Evolutionary conservation across 2,329 filamentous ascomycete species (phyloP).

Genomic region (Scytalidium sp.): DNA sequence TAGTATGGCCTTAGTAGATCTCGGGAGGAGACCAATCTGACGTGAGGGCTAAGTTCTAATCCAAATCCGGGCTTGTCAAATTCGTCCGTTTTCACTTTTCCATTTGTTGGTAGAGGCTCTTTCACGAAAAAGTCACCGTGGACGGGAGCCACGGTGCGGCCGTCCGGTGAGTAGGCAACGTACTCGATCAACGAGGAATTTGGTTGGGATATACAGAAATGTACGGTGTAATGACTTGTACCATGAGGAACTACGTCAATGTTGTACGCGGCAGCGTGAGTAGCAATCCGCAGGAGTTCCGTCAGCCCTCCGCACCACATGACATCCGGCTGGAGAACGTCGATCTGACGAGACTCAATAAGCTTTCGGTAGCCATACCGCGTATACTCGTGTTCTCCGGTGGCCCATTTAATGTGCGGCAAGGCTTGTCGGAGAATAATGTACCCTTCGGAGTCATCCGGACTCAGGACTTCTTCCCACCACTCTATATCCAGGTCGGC

Average conservation of each 20-base stretch:
- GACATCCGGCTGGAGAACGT: conserved; percentile 93
- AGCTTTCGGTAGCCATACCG: conserved; percentile 93
- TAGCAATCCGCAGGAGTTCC: conserved; percentile 83
- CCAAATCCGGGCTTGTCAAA: conserved; percentile 91
- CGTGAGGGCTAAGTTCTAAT: conserved; percentile 75
- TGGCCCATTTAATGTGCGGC: conserved; percentile 89
- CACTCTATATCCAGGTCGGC: conserved; percentile 87
- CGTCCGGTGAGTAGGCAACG: conserved; percentile 87
- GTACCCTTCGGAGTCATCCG: conserved; percentile 90
- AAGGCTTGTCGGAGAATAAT: conserved; percentile 87
- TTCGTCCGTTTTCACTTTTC: conserved; percentile 73
- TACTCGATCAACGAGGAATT: conserved; percentile 97
- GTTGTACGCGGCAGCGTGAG: conserved; percentile 89
- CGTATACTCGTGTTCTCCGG: conserved; percentile 93
- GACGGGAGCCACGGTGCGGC: conserved; percentile 83
- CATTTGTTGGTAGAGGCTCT: conserved; percentile 83
- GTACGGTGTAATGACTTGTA: conserved; percentile 90
- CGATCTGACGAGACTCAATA: conserved; percentile 84
- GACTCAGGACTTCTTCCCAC: conserved; percentile 94
- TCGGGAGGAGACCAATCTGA: conserved; percentile 72
- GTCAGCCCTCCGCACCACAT: conserved; percentile 97
- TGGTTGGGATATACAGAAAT: conserved; percentile 90
- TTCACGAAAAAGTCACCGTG: conserved; percentile 90
- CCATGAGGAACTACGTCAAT: conserved; percentile 95
- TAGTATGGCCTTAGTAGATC: conserved; percentile 69